Percentiles rank a stretch among this genome's conserved stretches.
phyloP scores from a whole-genome alignment of 345 rosid species.

The Populus ilicifolia region DNA sequence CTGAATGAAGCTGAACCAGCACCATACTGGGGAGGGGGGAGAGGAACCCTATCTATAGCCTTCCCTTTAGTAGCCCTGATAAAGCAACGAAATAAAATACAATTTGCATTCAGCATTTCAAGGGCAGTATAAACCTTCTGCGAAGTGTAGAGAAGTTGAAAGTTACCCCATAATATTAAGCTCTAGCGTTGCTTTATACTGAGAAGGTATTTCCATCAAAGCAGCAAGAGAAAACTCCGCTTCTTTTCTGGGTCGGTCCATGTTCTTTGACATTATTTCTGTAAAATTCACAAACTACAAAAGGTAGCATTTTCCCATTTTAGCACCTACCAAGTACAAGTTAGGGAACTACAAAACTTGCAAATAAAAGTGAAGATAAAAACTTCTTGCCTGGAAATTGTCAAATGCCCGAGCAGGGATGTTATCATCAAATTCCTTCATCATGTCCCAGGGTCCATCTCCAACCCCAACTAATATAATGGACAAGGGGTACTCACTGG shows the following conservation, averaged over 20 bases:
- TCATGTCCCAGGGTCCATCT: constrained; percentile 99
- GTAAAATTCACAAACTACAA: constrained; percentile 89
- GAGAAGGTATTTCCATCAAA: constrained; percentile 93
- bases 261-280: constrained; percentile 78
- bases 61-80: constrained; percentile 48
- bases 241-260: constrained; percentile 61
- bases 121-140: neutral
- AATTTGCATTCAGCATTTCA: neutral
- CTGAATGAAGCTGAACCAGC: constrained; percentile 26
- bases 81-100: neutral
- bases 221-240: constrained; percentile 86
- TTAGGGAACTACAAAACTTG: neutral
- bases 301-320: neutral
- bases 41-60: constrained; percentile 59
- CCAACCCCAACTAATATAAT: constrained; percentile 93
- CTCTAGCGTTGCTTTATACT: constrained; percentile 90
- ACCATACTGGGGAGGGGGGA: constrained; percentile 68
- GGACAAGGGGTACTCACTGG: constrained; percentile 81
- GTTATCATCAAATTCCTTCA: constrained; percentile 93
- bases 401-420: constrained; percentile 90
- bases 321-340: neutral
- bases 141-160: neutral
- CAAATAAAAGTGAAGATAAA: neutral
- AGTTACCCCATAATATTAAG: constrained; percentile 73
- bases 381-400: constrained; percentile 73